Conservation (phyloP, 352 stramenopile genomes). For the Phytopythium ostracodes region DNA sequence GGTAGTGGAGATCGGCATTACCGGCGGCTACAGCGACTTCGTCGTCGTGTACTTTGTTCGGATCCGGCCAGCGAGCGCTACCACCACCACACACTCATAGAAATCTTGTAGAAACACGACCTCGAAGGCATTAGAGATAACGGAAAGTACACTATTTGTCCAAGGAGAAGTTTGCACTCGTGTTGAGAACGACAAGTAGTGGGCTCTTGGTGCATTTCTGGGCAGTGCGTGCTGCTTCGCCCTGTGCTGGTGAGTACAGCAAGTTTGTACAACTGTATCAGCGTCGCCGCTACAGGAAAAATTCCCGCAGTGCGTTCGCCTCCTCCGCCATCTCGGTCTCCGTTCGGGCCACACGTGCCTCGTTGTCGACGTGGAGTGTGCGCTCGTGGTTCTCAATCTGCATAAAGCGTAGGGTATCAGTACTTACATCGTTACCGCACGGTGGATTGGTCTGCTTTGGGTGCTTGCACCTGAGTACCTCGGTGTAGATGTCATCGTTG, state of each 20-base stretch:
- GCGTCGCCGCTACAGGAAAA: neutral
- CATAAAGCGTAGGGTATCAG: neutral
- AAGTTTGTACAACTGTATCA: no score
- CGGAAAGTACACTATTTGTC: conserved; percentile 1
- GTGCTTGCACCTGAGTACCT: conserved; percentile 29
- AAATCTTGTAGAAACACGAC: neutral
- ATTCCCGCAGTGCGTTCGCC: neutral
- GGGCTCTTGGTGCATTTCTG: no score
- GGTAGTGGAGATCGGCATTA: conserved; percentile 63
- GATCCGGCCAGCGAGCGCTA: conserved; percentile 12
- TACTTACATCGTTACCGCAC: no score
- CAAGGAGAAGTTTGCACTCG: neutral
- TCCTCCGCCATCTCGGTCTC: neutral
- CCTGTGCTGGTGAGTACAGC: neutral
- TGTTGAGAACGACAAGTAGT: no score
- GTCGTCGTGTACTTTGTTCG: conserved; percentile 62
- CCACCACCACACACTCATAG: neutral
- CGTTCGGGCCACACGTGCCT: neutral
- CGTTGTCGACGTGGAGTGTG: conserved; percentile 60
- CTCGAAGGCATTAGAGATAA: conserved; percentile 1
- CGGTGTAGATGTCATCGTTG: conserved; percentile 93
- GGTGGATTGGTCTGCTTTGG: neutral
- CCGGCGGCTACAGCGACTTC: conserved; percentile 67
- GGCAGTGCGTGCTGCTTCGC: neutral
- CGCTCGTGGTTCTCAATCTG: conserved; percentile 65